Conservation (phyloP, 2,329 filamentous ascomycete species). For the Drechslerella coelobrocha region DNA sequence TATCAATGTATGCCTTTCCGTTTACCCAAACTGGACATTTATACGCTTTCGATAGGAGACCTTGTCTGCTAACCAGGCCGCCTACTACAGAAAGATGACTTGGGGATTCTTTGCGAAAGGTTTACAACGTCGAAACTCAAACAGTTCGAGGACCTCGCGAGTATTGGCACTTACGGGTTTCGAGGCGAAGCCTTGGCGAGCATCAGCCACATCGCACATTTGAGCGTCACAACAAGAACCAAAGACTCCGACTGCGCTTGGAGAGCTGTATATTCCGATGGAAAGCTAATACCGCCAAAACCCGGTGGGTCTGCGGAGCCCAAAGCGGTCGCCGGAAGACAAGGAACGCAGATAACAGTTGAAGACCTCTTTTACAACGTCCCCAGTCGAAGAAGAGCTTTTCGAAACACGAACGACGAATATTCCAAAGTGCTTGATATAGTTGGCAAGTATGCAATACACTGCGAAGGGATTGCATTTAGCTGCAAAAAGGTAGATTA, state of each 20-base stretch:
- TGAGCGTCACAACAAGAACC: constrained; percentile 93
- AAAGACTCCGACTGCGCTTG: constrained; percentile 86
- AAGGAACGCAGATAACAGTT: constrained; percentile 92
- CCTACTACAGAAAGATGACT: constrained; percentile 75
- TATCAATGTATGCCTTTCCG: constrained; percentile 75
- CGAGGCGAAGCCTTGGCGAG: constrained; percentile 94
- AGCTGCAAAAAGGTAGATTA: constrained; percentile 79
- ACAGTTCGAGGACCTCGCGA: constrained; percentile 86
- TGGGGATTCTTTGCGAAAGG: constrained; percentile 89
- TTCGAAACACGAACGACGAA: constrained; percentile 89
- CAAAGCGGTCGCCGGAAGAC: constrained; percentile 83
- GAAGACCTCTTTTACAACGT: constrained; percentile 98
- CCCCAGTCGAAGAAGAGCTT: constrained; percentile 83
- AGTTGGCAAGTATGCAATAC: constrained; percentile 89
- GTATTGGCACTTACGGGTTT: constrained; percentile 96
- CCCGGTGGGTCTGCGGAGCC: constrained; percentile 86
- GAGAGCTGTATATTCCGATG: constrained; percentile 85
- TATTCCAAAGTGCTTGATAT: constrained; percentile 98
- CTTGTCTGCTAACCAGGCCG: constrained; percentile 4
- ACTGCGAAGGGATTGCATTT: constrained; percentile 89
- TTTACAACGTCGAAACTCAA: constrained; percentile 97
- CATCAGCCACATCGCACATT: constrained; percentile 97
- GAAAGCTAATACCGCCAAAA: constrained; percentile 80
- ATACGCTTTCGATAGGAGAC: background rate
- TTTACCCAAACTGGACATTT: background rate